Conservation (phyloP, 2,329 filamentous ascomycete genomes). For the Exophiala calicioides region DNA sequence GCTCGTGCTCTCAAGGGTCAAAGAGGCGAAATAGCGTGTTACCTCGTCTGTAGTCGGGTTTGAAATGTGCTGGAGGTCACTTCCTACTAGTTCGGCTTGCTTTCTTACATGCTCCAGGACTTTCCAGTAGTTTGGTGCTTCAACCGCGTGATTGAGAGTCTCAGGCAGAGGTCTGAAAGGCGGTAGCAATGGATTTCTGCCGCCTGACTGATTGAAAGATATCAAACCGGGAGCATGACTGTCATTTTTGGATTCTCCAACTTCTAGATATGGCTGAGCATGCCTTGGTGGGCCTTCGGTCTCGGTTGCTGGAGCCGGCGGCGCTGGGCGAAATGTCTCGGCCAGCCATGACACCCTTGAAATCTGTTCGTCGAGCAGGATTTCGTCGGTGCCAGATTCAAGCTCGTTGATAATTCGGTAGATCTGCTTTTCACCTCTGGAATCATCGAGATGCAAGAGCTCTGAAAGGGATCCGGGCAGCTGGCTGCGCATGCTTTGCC, state of each 20-base stretch:
- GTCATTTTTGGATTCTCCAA: too few species aligned
- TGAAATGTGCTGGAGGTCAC: background rate
- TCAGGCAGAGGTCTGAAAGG: constrained; percentile 11
- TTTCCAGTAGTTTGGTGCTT: constrained; percentile 19
- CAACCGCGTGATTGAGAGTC: constrained; percentile 10
- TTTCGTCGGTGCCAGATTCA: constrained; percentile 20
- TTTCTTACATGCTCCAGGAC: constrained; percentile 19
- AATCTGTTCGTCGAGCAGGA: constrained; percentile 20
- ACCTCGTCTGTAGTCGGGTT: constrained; percentile 10
- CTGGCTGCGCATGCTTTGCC: constrained; percentile 14
- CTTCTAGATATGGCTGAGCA: too few species aligned
- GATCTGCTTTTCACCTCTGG: constrained; percentile 21
- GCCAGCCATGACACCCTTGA: constrained; percentile 18
- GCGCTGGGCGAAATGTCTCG: constrained; percentile 19
- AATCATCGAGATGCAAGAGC: constrained; percentile 15
- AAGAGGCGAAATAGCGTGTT: constrained; percentile 1
- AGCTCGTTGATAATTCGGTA: constrained; percentile 25
- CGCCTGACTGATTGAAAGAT: constrained; percentile 6
- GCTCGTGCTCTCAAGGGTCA: constrained; percentile 4
- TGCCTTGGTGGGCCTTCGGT: too few species aligned
- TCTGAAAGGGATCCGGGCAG: constrained; percentile 20
- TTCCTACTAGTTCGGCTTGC: constrained; percentile 9
- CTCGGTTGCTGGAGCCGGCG: constrained; percentile 3
- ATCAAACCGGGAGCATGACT: too few species aligned
- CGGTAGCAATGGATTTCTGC: constrained; percentile 6